Conservation (phyloP, 2,329 filamentous ascomycete genomes). For the Colletotrichum sp. region DNA sequence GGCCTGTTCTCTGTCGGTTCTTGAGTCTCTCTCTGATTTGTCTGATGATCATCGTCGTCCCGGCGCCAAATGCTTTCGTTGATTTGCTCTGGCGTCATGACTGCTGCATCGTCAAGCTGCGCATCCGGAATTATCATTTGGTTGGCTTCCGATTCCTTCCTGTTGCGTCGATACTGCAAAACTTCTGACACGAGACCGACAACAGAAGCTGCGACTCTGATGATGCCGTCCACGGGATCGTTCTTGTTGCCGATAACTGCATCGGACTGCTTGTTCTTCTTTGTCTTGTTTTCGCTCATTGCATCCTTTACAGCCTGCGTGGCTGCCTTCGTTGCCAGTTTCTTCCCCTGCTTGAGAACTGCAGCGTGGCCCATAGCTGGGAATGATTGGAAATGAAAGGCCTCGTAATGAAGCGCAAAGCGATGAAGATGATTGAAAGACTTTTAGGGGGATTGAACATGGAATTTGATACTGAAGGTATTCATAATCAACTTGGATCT, state of each 20-base stretch:
- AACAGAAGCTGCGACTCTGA: conserved; percentile 19
- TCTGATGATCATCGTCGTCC: neutral
- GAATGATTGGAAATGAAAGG: neutral
- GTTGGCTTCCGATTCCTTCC: neutral
- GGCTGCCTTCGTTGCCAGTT: neutral
- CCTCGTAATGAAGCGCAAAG: neutral
- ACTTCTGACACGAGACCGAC: conserved; percentile 22
- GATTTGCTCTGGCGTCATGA: neutral
- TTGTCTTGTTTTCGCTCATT: neutral
- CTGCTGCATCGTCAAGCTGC: neutral
- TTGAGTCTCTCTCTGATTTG: neutral
- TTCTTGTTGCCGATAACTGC: neutral
- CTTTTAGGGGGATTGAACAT: neutral
- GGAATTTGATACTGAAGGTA: neutral
- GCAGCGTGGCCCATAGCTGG: neutral
- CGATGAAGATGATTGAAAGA: neutral
- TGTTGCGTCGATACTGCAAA: conserved; percentile 20
- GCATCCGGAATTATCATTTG: neutral
- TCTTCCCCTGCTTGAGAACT: neutral
- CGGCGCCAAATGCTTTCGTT: neutral
- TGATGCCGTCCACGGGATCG: conserved; percentile 9
- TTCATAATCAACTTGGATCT: neutral
- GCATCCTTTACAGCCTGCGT: neutral
- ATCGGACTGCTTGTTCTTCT: neutral
- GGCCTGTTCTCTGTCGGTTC: neutral